phyloP scores from a whole-genome alignment of 192 early-diverging fungal genomes.

The Powellomyces hirtus region DNA sequence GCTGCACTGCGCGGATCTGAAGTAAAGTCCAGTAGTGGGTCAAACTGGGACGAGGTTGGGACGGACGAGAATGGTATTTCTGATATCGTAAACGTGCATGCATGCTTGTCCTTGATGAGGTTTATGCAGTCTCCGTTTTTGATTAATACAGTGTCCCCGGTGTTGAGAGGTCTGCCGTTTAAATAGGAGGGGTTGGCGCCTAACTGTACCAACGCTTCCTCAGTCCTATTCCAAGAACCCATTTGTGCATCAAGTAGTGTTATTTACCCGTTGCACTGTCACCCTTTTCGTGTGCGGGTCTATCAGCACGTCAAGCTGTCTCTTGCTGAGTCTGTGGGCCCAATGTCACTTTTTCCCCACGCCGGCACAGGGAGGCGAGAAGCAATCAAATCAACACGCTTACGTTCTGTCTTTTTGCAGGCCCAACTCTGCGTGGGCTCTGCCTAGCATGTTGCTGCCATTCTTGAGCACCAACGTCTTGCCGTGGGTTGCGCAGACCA shows the following conservation, averaged over 20 bases:
- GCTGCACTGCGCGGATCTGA: too few species aligned
- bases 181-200: conserved; percentile 21
- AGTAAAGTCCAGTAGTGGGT: too few species aligned
- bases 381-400: too few species aligned
- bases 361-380: background rate
- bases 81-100: conserved; percentile 1
- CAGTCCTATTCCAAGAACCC: background rate
- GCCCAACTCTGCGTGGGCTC: conserved; percentile 9
- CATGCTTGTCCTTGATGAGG: conserved; percentile 5
- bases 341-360: background rate
- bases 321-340: conserved; percentile 16
- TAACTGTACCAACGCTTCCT: conserved; percentile 14
- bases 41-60: background rate
- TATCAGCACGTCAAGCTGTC: conserved; percentile 14
- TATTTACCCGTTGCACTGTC: conserved; percentile 20
- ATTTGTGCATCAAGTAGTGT: background rate
- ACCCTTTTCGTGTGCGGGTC: background rate
- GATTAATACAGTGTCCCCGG: background rate
- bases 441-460: conserved; percentile 17
- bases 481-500: background rate
- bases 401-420: conserved; percentile 15
- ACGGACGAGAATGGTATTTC: conserved; percentile 15
- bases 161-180: conserved; percentile 6
- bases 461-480: background rate
- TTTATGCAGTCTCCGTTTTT: conserved; percentile 5